Conservation (phyloP, 1,139 yeast species). For the Geotrichum candidum region DNA sequence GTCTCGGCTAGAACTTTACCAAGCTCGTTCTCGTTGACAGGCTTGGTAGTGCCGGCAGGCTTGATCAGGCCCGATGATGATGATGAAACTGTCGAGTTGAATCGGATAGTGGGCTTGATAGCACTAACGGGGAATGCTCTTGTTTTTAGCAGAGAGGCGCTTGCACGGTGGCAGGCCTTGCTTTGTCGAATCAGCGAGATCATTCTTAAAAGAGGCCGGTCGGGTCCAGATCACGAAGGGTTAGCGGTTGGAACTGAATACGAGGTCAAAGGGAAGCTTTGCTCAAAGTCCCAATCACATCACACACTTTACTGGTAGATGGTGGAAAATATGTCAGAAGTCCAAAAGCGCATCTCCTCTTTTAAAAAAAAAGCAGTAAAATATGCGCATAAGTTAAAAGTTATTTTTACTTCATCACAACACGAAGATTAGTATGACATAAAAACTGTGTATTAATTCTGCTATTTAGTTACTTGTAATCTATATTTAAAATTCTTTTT, state of each 20-base stretch:
- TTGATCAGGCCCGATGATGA: neutral
- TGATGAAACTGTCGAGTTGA: neutral
- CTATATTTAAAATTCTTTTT: too few species aligned
- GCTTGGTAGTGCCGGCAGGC: neutral
- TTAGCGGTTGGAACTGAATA: too few species aligned
- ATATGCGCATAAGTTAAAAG: neutral
- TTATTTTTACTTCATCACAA: too few species aligned
- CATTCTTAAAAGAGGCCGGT: neutral
- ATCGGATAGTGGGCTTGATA: neutral
- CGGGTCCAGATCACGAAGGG: neutral
- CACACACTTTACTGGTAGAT: neutral
- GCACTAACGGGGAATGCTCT: neutral
- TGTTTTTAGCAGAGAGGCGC: neutral
- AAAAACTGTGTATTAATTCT: too few species aligned
- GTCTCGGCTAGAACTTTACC: conserved; percentile 18
- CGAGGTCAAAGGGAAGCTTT: too few species aligned
- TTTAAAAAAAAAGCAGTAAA: neutral
- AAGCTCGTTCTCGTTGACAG: conserved; percentile 13
- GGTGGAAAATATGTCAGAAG: neutral
- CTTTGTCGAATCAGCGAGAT: neutral
- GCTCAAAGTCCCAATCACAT: too few species aligned
- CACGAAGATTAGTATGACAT: too few species aligned
- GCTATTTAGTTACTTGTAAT: too few species aligned
- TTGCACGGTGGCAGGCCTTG: neutral
- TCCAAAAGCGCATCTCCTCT: neutral